phyloP scores from a whole-genome alignment of 306 rosid species.

The Prunus fruticosa region DNA sequence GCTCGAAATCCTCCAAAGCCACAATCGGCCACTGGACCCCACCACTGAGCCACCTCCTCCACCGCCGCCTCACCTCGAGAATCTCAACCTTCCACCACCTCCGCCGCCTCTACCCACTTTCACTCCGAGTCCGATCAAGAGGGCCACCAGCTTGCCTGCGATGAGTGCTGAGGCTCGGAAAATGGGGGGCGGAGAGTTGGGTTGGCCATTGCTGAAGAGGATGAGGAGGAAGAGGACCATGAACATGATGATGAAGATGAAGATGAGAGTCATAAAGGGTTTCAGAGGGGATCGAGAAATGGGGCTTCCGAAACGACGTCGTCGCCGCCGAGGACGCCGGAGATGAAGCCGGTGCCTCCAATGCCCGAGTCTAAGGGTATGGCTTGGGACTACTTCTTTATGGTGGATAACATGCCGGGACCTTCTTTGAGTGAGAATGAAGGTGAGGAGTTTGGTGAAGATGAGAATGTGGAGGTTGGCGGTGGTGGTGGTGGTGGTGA shows the following conservation, averaged over 20 bases:
- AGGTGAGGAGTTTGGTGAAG: conserved; percentile 22
- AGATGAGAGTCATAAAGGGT: conserved; percentile 13
- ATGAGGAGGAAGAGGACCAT: conserved; percentile 19
- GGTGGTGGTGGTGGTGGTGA: conserved; percentile 9
- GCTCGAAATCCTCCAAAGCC: conserved; percentile 17
- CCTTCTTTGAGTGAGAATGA: conserved; percentile 43
- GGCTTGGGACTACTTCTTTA: conserved; percentile 86
- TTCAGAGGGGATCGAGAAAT: conserved; percentile 25
- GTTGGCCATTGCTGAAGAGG: conserved; percentile 52
- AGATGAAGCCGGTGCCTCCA: conserved; percentile 43
- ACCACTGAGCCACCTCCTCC: conserved; percentile 48
- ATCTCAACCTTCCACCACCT: conserved; percentile 49
- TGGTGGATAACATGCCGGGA: conserved; percentile 54
- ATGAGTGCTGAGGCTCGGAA: conserved; percentile 33
- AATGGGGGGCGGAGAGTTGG: conserved; percentile 14
- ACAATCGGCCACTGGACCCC: conserved; percentile 24
- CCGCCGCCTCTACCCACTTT: conserved; percentile 73
- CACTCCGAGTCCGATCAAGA: conserved; percentile 56
- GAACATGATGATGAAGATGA: conserved; percentile 11
- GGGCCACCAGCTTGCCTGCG: conserved; percentile 62
- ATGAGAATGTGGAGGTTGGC: conserved; percentile 17
- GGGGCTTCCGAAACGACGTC: conserved; percentile 13
- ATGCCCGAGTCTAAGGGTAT: conserved; percentile 64
- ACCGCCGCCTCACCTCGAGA: conserved; percentile 46
- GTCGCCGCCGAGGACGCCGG: conserved; percentile 40